Conservation (phyloP, 495 filamentous ascomycete species). For the Xylaria scruposa region DNA sequence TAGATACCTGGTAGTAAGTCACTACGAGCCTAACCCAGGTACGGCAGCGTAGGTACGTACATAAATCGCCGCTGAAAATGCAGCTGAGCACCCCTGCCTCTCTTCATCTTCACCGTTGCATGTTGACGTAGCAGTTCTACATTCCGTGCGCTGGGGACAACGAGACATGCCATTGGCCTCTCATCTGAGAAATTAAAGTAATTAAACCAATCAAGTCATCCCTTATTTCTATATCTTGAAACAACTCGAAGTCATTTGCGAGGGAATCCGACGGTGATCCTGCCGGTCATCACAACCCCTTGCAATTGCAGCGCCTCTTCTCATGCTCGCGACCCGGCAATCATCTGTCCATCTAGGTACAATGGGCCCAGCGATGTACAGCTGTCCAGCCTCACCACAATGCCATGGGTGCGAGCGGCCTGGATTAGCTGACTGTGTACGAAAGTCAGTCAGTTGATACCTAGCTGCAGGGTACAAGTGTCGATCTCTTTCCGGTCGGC, state of each 20-base stretch:
- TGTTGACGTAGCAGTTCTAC: constrained; percentile 6
- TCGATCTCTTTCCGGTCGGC: constrained; percentile 12
- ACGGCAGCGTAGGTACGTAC: neutral
- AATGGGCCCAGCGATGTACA: neutral
- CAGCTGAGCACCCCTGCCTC: constrained; percentile 18
- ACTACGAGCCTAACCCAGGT: neutral
- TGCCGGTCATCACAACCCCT: constrained; percentile 16
- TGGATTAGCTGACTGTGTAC: neutral
- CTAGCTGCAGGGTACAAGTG: neutral
- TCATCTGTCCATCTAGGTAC: neutral
- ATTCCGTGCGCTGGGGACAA: constrained; percentile 5
- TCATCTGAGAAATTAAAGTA: constrained; percentile 7
- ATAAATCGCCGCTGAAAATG: constrained; percentile 1
- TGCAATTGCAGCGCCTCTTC: constrained; percentile 6
- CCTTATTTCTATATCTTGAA: constrained; percentile 22
- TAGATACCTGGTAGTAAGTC: neutral
- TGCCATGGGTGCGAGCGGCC: neutral
- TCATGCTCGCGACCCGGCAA: constrained; percentile 4
- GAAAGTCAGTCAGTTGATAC: constrained; percentile 1
- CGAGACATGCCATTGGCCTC: constrained; percentile 17
- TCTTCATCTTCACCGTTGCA: constrained; percentile 23
- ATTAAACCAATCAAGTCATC: constrained; percentile 15
- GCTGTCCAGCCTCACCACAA: constrained; percentile 15
- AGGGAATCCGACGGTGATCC: constrained; percentile 8
- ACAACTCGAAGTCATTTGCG: constrained; percentile 17